Evolutionary conservation across 495 filamentous ascomycete genomes (phyloP), one percentile per base, ranked within the genome.

Genomic region (Penicillium canariense): DNA sequence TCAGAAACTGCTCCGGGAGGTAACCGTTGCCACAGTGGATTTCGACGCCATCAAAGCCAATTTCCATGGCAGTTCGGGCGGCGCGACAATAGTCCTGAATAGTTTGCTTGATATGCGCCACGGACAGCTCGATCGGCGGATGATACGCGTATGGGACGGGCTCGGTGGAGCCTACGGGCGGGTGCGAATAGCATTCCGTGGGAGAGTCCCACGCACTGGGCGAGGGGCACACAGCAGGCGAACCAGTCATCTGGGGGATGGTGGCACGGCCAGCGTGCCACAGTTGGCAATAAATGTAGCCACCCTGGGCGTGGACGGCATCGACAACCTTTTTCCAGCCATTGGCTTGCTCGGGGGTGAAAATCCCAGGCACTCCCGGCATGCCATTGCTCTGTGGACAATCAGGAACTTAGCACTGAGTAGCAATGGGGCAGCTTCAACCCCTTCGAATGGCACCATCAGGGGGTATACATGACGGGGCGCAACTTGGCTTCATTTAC

Each of bases 41-140:
- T 58, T 84, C 81, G 4, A 83, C 73, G 4, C 80, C 79, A 55
- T 84, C 80, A 55, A 82, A 82, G 10, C 86, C 87, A 35, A 85
- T 86, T 50, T 74, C 73, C 8, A 87, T 74, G 4, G 85, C 85
- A 27, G 78, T 80, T 62, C 73, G 68, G 0, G 87, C 83, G 11
- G 85, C 87, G 6, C 67, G 51, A 12, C 77, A 83, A 57, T 85
- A 88, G 27, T 70, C 63, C 55, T 62, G 18, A 63, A 81, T 25
- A 60, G 66, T 45, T 25, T 65, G 53, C 55, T 72, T 54, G 56
- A 82, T 79, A 26, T 80, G 72, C 12, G 69, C 62, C 39, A 74
- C 62, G 9, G 68, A 75, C 54, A 82, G 57, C 40, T 75, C 76
- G 20, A 68, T 62, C 1, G 80, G 79, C n/a, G 73, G 76, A 39